Conservation (phyloP, 2,329 filamentous ascomycete species). For the Cadophora gregata region DNA sequence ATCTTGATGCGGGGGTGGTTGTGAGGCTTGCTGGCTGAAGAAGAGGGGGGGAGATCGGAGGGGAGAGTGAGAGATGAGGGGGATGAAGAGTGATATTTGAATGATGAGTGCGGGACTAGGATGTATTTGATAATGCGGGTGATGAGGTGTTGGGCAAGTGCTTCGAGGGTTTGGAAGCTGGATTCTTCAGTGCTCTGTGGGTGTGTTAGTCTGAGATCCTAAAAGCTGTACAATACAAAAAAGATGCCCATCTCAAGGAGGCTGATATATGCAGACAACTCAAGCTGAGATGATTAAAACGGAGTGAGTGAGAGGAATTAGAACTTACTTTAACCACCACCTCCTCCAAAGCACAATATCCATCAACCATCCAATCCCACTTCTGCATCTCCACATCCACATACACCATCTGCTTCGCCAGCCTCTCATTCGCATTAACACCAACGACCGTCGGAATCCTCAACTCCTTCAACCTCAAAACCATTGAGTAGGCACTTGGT, state of each 20-base stretch:
- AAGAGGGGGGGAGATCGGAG: constrained; percentile 6
- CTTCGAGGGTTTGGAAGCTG: constrained; percentile 67
- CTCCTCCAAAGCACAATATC: constrained; percentile 62
- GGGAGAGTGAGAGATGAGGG: not conserved
- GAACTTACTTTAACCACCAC: constrained; percentile 62
- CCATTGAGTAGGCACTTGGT: constrained; percentile 41
- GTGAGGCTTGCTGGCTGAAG: not conserved
- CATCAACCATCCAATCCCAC: constrained; percentile 51
- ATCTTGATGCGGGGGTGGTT: constrained; percentile 55
- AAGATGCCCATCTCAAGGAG: too few relatives aligned
- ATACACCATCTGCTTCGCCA: constrained; percentile 69
- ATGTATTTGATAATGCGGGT: constrained; percentile 54
- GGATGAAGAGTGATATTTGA: constrained; percentile 11
- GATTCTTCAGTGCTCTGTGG: constrained; percentile 60
- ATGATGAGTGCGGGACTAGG: constrained; percentile 32
- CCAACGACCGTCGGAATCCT: constrained; percentile 73
- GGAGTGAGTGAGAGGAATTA: not conserved
- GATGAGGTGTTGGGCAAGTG: constrained; percentile 58
- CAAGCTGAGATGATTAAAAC: not conserved
- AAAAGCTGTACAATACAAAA: too few relatives aligned
- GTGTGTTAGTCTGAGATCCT: not conserved
- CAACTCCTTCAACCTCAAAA: constrained; percentile 56
- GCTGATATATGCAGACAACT: too few relatives aligned
- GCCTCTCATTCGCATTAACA: constrained; percentile 73
- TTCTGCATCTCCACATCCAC: constrained; percentile 67